Percentiles rank a stretch among this genome's conserved stretches.
Evolutionary conservation across 192 early-diverging fungal species (phyloP).

Genomic region (Backusella psychrophila): DNA sequence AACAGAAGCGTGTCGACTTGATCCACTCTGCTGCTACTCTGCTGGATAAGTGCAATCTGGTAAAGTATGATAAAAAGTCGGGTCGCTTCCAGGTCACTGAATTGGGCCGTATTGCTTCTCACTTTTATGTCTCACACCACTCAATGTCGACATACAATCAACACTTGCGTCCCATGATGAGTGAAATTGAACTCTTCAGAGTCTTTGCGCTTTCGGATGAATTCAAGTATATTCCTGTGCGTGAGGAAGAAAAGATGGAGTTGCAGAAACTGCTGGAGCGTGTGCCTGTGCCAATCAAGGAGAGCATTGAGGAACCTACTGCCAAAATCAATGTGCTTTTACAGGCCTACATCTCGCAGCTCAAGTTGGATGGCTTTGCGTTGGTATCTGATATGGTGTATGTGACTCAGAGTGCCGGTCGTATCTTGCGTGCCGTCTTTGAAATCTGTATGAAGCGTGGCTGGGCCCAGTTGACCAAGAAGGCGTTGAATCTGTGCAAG

Average conservation of each 20-base stretch:
- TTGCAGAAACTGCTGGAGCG: conserved; percentile 70
- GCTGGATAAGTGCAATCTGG: conserved; percentile 88
- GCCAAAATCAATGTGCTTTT: conserved; percentile 94
- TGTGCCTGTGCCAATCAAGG: conserved; percentile 95
- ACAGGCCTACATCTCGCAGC: conserved; percentile 94
- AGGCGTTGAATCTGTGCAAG: conserved; percentile 91
- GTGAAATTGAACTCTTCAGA: conserved; percentile 88
- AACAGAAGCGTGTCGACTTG: conserved; percentile 85
- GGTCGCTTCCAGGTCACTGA: conserved; percentile 89
- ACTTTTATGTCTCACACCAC: conserved; percentile 91
- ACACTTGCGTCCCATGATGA: conserved; percentile 89
- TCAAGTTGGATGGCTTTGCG: conserved; percentile 92
- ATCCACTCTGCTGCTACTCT: conserved; percentile 83
- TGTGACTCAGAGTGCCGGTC: conserved; percentile 92
- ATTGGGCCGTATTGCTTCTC: conserved; percentile 92
- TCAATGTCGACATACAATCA: conserved; percentile 95
- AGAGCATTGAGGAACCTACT: conserved; percentile 83
- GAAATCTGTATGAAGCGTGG: conserved; percentile 93
- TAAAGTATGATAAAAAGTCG: conserved; percentile 93
- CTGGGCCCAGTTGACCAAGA: conserved; percentile 89
- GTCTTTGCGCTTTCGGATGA: conserved; percentile 89
- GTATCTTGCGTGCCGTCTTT: conserved; percentile 95
- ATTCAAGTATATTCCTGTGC: conserved; percentile 90
- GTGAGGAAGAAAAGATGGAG: conserved; percentile 85
- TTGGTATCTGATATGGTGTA: conserved; percentile 98